phyloP scores from a whole-genome alignment of 2,329 filamentous ascomycete genomes.

The Fusarium sp. region DNA sequence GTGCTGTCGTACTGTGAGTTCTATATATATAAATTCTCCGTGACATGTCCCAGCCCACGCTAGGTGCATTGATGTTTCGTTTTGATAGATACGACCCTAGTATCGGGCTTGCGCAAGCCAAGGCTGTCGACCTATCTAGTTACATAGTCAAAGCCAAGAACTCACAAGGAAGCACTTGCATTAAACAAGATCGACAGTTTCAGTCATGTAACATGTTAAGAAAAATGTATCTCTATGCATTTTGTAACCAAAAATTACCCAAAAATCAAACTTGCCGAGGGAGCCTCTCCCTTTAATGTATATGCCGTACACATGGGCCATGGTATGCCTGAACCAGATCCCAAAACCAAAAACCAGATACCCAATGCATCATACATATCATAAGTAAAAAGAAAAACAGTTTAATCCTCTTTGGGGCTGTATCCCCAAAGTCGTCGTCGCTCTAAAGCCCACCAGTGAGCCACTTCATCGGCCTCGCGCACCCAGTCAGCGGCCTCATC shows the following conservation, averaged over 20 bases:
- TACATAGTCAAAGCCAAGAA: not conserved
- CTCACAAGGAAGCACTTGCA: not conserved
- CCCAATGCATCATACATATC: conserved; percentile 40
- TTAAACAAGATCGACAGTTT: not conserved
- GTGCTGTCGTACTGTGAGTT: too few relatives aligned
- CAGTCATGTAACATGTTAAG: not conserved
- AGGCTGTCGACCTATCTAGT: not conserved
- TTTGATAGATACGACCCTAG: not conserved
- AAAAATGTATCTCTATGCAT: conserved; percentile 28
- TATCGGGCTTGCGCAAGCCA: not conserved
- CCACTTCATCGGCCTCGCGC: conserved; percentile 38
- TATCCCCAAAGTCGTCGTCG: conserved; percentile 43
- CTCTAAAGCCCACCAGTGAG: conserved; percentile 42
- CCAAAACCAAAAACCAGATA: conserved; percentile 25
- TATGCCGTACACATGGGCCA: conserved; percentile 36
- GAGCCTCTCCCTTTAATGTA: conserved; percentile 37
- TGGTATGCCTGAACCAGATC: conserved; percentile 33
- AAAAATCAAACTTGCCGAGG: conserved; percentile 26
- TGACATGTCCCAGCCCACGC: not conserved
- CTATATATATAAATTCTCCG: not conserved
- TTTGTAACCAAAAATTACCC: conserved; percentile 6
- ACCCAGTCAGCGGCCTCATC: conserved; percentile 50
- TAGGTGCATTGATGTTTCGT: not conserved
- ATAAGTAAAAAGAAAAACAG: conserved; percentile 24
- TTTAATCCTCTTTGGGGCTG: conserved; percentile 31